Conservation (phyloP, 371 early-diverging fungal species). For the Mucor indicus region DNA sequence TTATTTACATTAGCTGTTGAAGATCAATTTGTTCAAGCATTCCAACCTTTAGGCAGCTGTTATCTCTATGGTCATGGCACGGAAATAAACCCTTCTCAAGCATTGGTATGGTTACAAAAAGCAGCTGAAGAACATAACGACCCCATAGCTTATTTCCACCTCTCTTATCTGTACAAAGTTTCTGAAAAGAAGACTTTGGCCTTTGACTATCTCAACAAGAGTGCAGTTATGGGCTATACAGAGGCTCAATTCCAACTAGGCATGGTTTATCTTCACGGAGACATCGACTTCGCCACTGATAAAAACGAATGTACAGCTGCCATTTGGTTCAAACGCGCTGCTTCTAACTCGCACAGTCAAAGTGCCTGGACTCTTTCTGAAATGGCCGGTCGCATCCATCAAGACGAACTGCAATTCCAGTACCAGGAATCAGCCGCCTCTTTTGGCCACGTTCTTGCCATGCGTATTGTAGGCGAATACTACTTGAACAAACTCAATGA, state of each 20-base stretch:
- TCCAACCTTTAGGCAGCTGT: constrained; percentile 27
- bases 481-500: constrained; percentile 12
- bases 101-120: constrained; percentile 28
- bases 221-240: constrained; percentile 34
- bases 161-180: constrained; percentile 25
- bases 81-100: constrained; percentile 14
- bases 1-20: constrained; percentile 19
- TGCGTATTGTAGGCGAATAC: constrained; percentile 14
- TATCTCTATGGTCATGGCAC: constrained; percentile 32
- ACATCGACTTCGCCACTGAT: constrained; percentile 13
- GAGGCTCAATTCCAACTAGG: constrained; percentile 41
- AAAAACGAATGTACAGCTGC: constrained; percentile 29
- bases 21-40: constrained; percentile 29
- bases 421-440: constrained; percentile 33
- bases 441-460: constrained; percentile 25
- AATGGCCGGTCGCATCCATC: constrained; percentile 28
- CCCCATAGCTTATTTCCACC: constrained; percentile 24
- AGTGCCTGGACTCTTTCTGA: constrained; percentile 37
- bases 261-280: constrained; percentile 17
- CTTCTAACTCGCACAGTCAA: constrained; percentile 23
- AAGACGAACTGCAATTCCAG: constrained; percentile 26
- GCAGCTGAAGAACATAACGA: constrained; percentile 26
- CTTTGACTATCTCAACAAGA: constrained; percentile 18
- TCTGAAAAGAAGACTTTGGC: constrained; percentile 14
- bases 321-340: constrained; percentile 33